Evolutionary conservation across 108 stramenopile species (phyloP).

Genomic region (Nannochloropsis gaditana): DNA sequence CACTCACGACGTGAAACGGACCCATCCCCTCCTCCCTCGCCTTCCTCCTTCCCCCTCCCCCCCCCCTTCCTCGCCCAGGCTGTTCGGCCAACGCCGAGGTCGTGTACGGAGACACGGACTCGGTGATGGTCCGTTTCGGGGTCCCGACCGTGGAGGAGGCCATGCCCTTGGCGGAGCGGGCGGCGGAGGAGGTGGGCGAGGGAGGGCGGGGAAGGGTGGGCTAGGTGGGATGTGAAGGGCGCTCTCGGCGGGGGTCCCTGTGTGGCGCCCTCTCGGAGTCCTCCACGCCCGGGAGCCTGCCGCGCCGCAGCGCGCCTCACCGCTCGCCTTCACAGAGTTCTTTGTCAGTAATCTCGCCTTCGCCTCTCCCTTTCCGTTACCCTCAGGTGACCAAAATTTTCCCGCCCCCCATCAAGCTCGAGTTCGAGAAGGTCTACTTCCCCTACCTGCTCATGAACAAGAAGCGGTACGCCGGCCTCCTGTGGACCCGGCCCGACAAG

Average conservation of each 20-base stretch:
- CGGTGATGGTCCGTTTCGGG: conserved; percentile 99
- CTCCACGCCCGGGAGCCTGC: no score
- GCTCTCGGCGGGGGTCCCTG: no score
- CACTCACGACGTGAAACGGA: not conserved
- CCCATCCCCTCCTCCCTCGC: not conserved
- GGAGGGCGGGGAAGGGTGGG: no score
- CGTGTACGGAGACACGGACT: conserved; percentile 97
- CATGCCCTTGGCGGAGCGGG: conserved; percentile 86
- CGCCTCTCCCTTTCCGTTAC: not conserved
- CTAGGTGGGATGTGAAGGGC: no score
- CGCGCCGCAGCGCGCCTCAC: not conserved
- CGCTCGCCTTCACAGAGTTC: not conserved
- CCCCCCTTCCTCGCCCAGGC: conserved; percentile 58
- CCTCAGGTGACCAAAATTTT: conserved; percentile 71
- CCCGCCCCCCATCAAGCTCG: conserved; percentile 71
- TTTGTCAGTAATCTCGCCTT: not conserved
- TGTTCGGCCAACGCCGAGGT: conserved; percentile 84
- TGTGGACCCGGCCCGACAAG: conserved; percentile 91
- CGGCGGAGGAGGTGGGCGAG: conserved; percentile 68
- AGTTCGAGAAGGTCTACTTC: conserved; percentile 99
- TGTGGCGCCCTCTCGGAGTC: no score
- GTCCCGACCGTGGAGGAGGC: conserved; percentile 76
- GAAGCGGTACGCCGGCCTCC: conserved; percentile 96
- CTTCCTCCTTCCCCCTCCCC: not conserved
- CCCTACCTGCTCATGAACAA: conserved; percentile 99